These are phyloP conservation scores for Hyaloscypha bicolor DNA, from an alignment of 495 filamentous ascomycete genomes.

Conservation along the genomic window DNA sequence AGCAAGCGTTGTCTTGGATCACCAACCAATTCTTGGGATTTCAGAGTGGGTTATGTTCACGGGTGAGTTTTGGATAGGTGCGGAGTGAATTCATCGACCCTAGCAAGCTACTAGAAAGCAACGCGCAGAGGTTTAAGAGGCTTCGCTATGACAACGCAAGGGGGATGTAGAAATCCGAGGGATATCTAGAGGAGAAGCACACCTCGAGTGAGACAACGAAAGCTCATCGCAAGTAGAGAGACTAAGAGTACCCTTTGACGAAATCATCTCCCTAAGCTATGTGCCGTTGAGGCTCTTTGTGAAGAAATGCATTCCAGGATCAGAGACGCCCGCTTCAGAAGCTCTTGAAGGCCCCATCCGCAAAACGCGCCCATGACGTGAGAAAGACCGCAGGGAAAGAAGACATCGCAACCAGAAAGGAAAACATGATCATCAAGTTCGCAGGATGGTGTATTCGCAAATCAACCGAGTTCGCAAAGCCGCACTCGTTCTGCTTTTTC, in stretches of 20 bases:
- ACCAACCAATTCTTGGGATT: neutral
- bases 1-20: neutral
- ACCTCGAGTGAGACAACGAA: constrained; percentile 17
- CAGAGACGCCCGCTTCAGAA: constrained; percentile 35
- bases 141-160: constrained; percentile 35
- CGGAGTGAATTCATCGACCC: constrained; percentile 29
- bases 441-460: constrained; percentile 39
- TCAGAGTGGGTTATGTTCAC: constrained; percentile 6
- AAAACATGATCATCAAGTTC: constrained; percentile 38
- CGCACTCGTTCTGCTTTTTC: constrained; percentile 35
- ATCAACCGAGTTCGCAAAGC: constrained; percentile 30
- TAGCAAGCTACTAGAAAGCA: constrained; percentile 25
- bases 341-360: constrained; percentile 26
- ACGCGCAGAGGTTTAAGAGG: constrained; percentile 23
- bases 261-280: constrained; percentile 24
- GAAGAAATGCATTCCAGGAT: constrained; percentile 33
- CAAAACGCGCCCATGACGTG: constrained; percentile 28
- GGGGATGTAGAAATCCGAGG: constrained; percentile 33
- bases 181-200: constrained; percentile 32
- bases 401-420: constrained; percentile 34
- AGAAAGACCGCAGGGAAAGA: constrained; percentile 33
- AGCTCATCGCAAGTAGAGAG: constrained; percentile 29
- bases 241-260: constrained; percentile 24
- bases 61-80: constrained; percentile 4
- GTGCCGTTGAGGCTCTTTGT: constrained; percentile 31